These are phyloP conservation scores for Thelephora aurantiotincta DNA, from an alignment of 768 basidiomycete species.

Conservation along the genomic window DNA sequence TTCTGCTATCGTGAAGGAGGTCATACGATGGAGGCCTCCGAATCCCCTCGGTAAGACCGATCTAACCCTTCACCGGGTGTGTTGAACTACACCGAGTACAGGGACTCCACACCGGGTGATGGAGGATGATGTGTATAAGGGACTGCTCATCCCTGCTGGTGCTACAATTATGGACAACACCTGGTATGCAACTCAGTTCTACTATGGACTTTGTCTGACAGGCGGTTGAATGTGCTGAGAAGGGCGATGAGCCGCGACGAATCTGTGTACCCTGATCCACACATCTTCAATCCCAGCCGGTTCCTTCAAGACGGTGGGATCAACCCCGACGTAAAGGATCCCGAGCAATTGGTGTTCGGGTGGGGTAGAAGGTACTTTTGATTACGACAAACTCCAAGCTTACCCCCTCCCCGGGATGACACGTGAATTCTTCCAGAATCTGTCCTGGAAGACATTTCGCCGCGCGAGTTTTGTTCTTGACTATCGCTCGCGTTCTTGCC, in stretches of 20 bases:
- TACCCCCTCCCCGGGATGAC: neutral
- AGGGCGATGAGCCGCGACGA: slow-evolving; percentile 3
- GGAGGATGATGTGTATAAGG: too few species aligned
- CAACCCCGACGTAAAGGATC: too few species aligned
- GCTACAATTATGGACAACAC: slow-evolving; percentile 14
- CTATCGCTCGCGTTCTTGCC: too few species aligned
- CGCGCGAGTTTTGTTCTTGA: neutral
- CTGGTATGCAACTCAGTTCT: slow-evolving; percentile 7
- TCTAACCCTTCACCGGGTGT: neutral
- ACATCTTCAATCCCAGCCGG: slow-evolving; percentile 2
- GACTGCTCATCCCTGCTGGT: too few species aligned
- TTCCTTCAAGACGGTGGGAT: slow-evolving; percentile 2
- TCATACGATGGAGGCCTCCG: slow-evolving; percentile 11
- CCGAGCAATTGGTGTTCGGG: too few species aligned
- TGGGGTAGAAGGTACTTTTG: too few species aligned
- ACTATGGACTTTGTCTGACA: neutral
- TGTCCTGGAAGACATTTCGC: slow-evolving; percentile 9
- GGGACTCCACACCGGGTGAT: slow-evolving; percentile 52
- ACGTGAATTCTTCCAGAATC: slow-evolving; percentile 1
- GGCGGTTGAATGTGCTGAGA: neutral
- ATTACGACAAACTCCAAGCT: neutral
- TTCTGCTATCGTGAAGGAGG: slow-evolving; percentile 12
- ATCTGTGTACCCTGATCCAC: slow-evolving; percentile 1
- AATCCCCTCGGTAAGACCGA: slow-evolving; percentile 7
- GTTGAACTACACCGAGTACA: slow-evolving; percentile 10